These are phyloP conservation scores for Chytriomyces hyalinus DNA, from an alignment of 192 early-diverging fungal genomes.

Conservation along the genomic window DNA sequence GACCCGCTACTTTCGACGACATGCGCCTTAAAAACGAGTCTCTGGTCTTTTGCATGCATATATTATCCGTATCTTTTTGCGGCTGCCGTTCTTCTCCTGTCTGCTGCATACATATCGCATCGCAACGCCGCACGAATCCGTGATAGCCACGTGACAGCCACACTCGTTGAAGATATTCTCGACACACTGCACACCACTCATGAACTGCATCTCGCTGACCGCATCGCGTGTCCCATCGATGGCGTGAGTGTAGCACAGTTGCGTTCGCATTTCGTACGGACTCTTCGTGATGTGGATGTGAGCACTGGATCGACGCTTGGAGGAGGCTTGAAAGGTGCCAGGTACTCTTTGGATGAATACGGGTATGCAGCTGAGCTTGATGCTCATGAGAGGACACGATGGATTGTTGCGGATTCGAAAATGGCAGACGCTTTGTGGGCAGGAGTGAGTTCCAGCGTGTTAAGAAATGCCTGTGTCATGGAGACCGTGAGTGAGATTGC, in stretches of 20 bases:
- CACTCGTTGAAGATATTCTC: conserved; percentile 51
- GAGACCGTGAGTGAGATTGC: conserved; percentile 51
- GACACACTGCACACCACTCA: conserved; percentile 46
- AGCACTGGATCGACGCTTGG: not conserved
- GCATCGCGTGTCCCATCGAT: conserved; percentile 49
- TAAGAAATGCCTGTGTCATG: conserved; percentile 46
- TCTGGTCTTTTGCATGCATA: conserved; percentile 33
- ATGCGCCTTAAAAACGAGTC: conserved; percentile 37
- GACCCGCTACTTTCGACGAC: conserved; percentile 42
- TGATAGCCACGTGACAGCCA: conserved; percentile 41
- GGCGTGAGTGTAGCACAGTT: conserved; percentile 51
- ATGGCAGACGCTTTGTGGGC: conserved; percentile 50
- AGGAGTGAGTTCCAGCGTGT: conserved; percentile 39
- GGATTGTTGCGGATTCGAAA: conserved; percentile 34
- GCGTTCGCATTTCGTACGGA: conserved; percentile 47
- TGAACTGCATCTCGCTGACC: conserved; percentile 45
- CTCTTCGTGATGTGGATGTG: not conserved
- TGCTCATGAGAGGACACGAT: conserved; percentile 40
- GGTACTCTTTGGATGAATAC: conserved; percentile 16
- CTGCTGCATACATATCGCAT: conserved; percentile 11
- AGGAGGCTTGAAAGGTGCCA: not conserved
- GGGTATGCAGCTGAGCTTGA: conserved; percentile 37
- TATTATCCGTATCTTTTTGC: conserved; percentile 39
- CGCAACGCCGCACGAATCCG: conserved; percentile 8
- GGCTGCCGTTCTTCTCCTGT: conserved; percentile 24